A percentile compares a stretch with the other conserved stretches of the same genome.
These are phyloP conservation scores for Brassica balearica DNA, from an alignment of 441 rosid genomes.

Conservation along the genomic window DNA sequence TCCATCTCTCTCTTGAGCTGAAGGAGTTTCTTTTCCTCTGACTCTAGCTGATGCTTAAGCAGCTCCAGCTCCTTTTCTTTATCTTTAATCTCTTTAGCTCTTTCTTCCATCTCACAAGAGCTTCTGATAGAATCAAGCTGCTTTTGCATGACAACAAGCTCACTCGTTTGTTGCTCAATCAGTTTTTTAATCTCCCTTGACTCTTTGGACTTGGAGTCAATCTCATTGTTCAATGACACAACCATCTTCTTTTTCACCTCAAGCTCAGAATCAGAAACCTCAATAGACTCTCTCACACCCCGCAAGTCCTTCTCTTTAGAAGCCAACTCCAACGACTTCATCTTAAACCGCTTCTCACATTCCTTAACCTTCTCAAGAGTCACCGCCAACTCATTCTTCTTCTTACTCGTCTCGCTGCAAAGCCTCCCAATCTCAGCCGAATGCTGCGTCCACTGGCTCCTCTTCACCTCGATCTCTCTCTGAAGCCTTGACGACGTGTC, in stretches of 20 bases:
- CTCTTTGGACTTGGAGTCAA: slow-evolving; percentile 28
- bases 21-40: background rate
- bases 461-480: background rate
- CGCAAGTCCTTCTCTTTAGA: background rate
- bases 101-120: slow-evolving; percentile 30
- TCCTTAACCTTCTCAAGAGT: slow-evolving; percentile 20
- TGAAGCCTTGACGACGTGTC: background rate
- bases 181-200: background rate
- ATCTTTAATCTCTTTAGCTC: background rate
- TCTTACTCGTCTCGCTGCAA: background rate
- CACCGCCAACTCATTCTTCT: background rate
- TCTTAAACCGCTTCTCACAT: background rate
- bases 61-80: slow-evolving; percentile 23
- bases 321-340: slow-evolving; percentile 21
- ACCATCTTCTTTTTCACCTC: slow-evolving; percentile 18
- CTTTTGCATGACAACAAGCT: background rate
- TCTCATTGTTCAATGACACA: background rate
- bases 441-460: background rate
- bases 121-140: slow-evolving; percentile 9
- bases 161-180: slow-evolving; percentile 17
- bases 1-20: background rate
- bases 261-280: slow-evolving; percentile 14
- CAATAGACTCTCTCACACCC: slow-evolving; percentile 20
- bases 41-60: slow-evolving; percentile 18
- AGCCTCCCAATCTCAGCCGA: background rate